These are phyloP conservation scores for Cladosporium colombiae DNA, from an alignment of 2,329 filamentous ascomycete species.

Conservation along the genomic window DNA sequence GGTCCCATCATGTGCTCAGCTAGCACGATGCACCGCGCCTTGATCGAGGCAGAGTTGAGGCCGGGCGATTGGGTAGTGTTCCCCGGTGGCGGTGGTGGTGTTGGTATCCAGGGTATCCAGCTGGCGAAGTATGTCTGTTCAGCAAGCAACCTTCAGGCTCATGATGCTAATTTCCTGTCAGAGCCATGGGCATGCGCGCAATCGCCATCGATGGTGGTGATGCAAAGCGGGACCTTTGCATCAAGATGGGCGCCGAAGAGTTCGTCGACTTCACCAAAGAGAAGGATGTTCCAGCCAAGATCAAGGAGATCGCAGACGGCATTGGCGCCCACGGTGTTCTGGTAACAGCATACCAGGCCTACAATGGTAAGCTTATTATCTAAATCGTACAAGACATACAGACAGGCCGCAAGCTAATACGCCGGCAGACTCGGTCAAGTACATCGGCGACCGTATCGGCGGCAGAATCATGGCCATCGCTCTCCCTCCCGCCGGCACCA, in stretches of 20 bases:
- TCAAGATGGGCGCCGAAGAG: slow-evolving; percentile 55
- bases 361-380: slow-evolving; percentile 40
- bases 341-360: slow-evolving; percentile 41
- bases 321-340: slow-evolving; percentile 49
- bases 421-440: slow-evolving; percentile 42
- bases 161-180: slow-evolving; percentile 19
- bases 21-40: slow-evolving; percentile 59
- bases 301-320: slow-evolving; percentile 50
- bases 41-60: slow-evolving; percentile 53
- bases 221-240: slow-evolving; percentile 48
- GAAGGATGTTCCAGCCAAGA: slow-evolving; percentile 42
- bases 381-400: not conserved
- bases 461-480: slow-evolving; percentile 54
- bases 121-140: slow-evolving; percentile 42
- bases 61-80: slow-evolving; percentile 58
- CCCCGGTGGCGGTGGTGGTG: slow-evolving; percentile 56
- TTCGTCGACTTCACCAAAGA: slow-evolving; percentile 58
- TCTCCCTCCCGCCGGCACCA: slow-evolving; percentile 39
- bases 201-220: slow-evolving; percentile 58
- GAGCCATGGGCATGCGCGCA: slow-evolving; percentile 57
- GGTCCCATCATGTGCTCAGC: slow-evolving; percentile 63
- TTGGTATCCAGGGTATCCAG: slow-evolving; percentile 60
- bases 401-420: slow-evolving; percentile 24
- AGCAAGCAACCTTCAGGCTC: not conserved
- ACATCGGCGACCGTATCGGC: slow-evolving; percentile 50